Base-by-base conservation (phyloP, 2,329 filamentous ascomycete genomes). In the Triangularia verruculosa region DNA sequence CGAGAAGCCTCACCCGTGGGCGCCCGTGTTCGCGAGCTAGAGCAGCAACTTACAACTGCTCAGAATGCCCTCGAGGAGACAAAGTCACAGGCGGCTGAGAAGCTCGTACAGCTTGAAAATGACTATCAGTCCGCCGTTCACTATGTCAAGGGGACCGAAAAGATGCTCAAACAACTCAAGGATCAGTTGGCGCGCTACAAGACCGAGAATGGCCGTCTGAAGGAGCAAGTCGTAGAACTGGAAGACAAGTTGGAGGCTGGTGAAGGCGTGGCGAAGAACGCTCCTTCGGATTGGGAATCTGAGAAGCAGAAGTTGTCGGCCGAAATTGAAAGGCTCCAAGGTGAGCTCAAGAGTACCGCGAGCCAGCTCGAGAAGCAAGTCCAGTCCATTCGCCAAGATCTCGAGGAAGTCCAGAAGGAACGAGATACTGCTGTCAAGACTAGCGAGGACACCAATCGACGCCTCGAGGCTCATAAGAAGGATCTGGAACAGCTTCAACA, bases 91-190 rank as follows among this genome's bases (percentile, higher is more conserved):
- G 92, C 93, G 68, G 91, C 95, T 66, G 93, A 97, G 75, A 97
- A 97, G 76, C 83, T 99, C 59, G 86, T 92, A 64, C 93, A 97
- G 74, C 86, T 99, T 30, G 93, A 98, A 78, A 96, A 93, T 74
- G 95, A 99, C 75, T 97, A 99, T 75, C 93, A 97, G 76, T 97
- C 95, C 51, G 94, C 95, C 15, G 93, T 98, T 57, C 95, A 97
- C 77, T 99, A 99, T 73, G 92, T 99, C 70, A 96, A 97, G 77
- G 95, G 95, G 64, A 98, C 95, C 1, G 95, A 99, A 78, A 98
- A 97, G 84, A 97, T 99, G 93, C 86, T 99, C 57, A 93, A 95
- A 77, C 94, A 96, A 76, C 94, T 99, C 83, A 98, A 98, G 80
- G 93, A 97, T 72, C 95, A 99, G 78, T 83, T 99, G n/a, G 84